phyloP scores from a whole-genome alignment of 495 filamentous ascomycete species.

The Trichoderma reesei region DNA sequence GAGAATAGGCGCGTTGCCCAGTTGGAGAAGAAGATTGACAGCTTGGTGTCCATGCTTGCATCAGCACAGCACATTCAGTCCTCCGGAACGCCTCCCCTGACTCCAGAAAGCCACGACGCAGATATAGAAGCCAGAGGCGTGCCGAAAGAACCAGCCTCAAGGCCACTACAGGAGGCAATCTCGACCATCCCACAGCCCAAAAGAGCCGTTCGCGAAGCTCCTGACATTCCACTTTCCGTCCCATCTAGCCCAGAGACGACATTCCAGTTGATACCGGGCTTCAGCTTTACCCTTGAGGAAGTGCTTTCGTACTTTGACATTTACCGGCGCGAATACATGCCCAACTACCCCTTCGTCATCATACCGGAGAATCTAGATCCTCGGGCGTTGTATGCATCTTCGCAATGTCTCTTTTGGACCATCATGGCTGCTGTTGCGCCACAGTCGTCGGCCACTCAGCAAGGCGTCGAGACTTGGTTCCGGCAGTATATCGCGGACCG shows the following conservation, averaged over 20 bases:
- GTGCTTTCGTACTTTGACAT: conserved; percentile 13
- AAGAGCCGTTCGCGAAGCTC: conserved; percentile 5
- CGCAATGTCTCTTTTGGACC: conserved; percentile 20
- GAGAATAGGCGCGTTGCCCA: conserved; percentile 19
- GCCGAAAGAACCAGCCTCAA: neutral
- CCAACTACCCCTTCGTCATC: conserved; percentile 21
- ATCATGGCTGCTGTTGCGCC: conserved; percentile 17
- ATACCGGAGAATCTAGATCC: conserved; percentile 13
- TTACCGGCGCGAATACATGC: conserved; percentile 17
- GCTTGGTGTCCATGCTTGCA: conserved; percentile 21
- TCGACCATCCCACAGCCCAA: neutral
- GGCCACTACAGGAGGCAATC: neutral
- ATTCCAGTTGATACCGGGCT: conserved; percentile 17
- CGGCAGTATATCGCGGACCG: conserved; percentile 16
- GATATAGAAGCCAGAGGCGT: neutral
- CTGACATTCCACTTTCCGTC: neutral
- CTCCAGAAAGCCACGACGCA: neutral
- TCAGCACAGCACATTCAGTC: conserved; percentile 16
- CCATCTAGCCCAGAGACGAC: neutral
- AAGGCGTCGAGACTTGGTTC: conserved; percentile 13
- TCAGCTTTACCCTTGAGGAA: conserved; percentile 15
- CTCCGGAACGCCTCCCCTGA: neutral
- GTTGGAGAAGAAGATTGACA: conserved; percentile 25
- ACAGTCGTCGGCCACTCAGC: conserved; percentile 16
- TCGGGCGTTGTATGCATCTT: conserved; percentile 12